phyloP scores from a whole-genome alignment of 2,329 filamentous ascomycete genomes.

The Monilinia vaccinii-corymbosi region DNA sequence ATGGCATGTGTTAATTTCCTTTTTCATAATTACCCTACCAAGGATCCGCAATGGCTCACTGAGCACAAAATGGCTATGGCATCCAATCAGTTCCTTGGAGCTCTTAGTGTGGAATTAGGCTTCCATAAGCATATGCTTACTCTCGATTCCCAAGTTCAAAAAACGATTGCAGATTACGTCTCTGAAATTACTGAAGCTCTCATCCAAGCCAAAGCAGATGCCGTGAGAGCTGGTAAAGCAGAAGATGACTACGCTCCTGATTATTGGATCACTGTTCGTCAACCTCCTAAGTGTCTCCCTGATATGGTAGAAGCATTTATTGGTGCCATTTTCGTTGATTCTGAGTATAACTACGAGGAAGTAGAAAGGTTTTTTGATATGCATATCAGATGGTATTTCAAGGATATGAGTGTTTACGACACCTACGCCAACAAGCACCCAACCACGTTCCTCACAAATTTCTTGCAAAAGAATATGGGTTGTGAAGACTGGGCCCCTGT shows the following conservation, averaged over 20 bases:
- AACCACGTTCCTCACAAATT: constrained; percentile 59
- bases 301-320: constrained; percentile 86
- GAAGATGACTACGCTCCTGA: constrained; percentile 41
- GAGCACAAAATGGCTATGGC: constrained; percentile 99
- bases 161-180: constrained; percentile 45
- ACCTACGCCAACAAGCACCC: constrained; percentile 81
- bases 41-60: constrained; percentile 92
- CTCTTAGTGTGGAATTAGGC: constrained; percentile 66
- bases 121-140: constrained; percentile 66
- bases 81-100: constrained; percentile 87
- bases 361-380: constrained; percentile 70
- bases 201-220: constrained; percentile 30
- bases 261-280: constrained; percentile 58
- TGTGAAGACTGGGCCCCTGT: constrained; percentile 51
- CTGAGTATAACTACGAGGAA: constrained; percentile 63
- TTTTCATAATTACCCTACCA: constrained; percentile 65
- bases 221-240: constrained; percentile 29
- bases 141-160: constrained; percentile 38
- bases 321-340: constrained; percentile 87
- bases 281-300: constrained; percentile 66
- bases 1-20: constrained; percentile 77
- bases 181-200: constrained; percentile 47
- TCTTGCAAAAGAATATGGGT: constrained; percentile 53
- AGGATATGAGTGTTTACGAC: constrained; percentile 81
- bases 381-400: constrained; percentile 70